Conservation (phyloP, 2,329 filamentous ascomycete genomes). For the Dactylonectria macrodidyma region DNA sequence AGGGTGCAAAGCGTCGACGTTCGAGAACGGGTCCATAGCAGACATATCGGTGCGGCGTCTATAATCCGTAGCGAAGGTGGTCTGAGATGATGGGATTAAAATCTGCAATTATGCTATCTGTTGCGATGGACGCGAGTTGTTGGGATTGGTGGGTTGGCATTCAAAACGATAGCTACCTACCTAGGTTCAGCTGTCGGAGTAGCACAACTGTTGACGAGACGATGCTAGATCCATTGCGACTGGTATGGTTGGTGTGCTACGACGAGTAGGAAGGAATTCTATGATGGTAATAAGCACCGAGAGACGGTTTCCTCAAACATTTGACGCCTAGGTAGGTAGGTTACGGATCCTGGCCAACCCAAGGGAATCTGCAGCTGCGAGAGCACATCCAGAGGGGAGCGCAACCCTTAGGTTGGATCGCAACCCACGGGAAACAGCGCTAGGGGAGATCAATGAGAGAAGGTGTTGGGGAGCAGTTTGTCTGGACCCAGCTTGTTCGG, state of each 20-base stretch:
- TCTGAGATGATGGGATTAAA: constrained; percentile 23
- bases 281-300: constrained; percentile 5
- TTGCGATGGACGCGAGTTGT: constrained; percentile 1
- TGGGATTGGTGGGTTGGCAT: constrained; percentile 18
- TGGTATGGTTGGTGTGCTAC: constrained; percentile 19
- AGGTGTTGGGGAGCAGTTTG: neutral
- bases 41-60: neutral
- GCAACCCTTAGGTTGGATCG: neutral
- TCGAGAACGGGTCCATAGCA: constrained; percentile 39
- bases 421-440: neutral
- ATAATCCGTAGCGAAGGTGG: constrained; percentile 4
- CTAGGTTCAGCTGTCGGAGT: constrained; percentile 41
- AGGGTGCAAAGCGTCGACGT: constrained; percentile 28
- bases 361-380: neutral
- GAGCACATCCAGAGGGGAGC: no score
- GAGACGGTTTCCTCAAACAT: constrained; percentile 6
- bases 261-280: constrained; percentile 19
- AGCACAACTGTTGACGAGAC: constrained; percentile 29
- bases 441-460: neutral
- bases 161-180: constrained; percentile 12
- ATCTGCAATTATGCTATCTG: constrained; percentile 25
- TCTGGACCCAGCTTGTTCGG: neutral
- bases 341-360: constrained; percentile 24
- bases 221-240: constrained; percentile 43
- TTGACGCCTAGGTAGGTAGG: neutral